Conservation (phyloP, 768 basidiomycete genomes). For the Suillus discolor region DNA sequence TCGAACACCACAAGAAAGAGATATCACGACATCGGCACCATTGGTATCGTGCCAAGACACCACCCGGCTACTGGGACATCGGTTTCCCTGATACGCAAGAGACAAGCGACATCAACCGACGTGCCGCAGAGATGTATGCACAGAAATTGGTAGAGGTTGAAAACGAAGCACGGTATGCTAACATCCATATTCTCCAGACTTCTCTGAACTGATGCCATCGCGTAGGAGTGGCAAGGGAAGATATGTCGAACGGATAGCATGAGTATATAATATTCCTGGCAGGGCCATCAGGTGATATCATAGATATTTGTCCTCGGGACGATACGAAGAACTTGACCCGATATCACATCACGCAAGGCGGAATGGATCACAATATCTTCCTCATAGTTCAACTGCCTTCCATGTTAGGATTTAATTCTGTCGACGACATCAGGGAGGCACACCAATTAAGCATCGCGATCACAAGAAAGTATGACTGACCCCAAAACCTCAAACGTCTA, state of each 20-base stretch:
- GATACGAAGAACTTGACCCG: background rate
- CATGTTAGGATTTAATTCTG: background rate
- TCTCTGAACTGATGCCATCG: slow-evolving; percentile 11
- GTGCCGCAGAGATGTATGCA: slow-evolving; percentile 71
- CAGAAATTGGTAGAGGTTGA: slow-evolving; percentile 63
- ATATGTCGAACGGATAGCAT: slow-evolving; percentile 27
- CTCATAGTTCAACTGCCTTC: background rate
- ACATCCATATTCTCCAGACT: background rate
- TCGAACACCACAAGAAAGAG: slow-evolving; percentile 60
- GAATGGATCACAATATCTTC: background rate
- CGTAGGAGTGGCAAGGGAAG: slow-evolving; percentile 25
- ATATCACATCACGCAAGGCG: background rate
- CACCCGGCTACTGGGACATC: slow-evolving; percentile 89
- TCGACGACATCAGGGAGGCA: background rate
- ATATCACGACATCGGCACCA: slow-evolving; percentile 75
- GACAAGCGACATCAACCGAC: slow-evolving; percentile 70
- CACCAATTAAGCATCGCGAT: background rate
- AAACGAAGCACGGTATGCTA: slow-evolving; percentile 56
- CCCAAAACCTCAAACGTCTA: background rate
- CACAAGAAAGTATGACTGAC: background rate
- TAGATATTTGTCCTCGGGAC: background rate
- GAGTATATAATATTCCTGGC: slow-evolving; percentile 6
- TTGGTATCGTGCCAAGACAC: slow-evolving; percentile 73
- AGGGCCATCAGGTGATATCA: background rate
- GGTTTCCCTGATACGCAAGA: slow-evolving; percentile 90